Percentiles rank a stretch among this genome's conserved stretches.
Evolutionary conservation across 2,329 filamentous ascomycete species (phyloP).

Genomic region (Diaporthe helianthi): DNA sequence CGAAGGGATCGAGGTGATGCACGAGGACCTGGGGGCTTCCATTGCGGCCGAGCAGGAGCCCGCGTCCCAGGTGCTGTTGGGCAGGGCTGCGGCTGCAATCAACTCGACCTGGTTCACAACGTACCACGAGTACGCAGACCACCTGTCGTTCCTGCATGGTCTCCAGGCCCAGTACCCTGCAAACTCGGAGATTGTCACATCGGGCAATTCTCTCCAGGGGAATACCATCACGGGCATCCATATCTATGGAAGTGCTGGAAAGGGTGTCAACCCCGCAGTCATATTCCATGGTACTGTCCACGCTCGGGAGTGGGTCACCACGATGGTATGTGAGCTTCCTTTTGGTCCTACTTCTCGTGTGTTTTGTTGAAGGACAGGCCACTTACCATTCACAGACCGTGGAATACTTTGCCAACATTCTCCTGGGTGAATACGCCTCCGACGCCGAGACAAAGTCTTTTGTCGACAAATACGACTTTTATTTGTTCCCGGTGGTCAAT

Average conservation of each 20-base stretch:
- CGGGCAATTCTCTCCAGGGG: slow-evolving; percentile 55
- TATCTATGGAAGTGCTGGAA: slow-evolving; percentile 55
- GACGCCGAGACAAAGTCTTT: slow-evolving; percentile 41
- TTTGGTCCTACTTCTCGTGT: neutral
- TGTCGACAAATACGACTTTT: slow-evolving; percentile 70
- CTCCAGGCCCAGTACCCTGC: slow-evolving; percentile 51
- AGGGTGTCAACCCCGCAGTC: slow-evolving; percentile 57
- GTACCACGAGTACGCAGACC: slow-evolving; percentile 61
- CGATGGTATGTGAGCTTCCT: slow-evolving; percentile 49
- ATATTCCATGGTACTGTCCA: slow-evolving; percentile 66
- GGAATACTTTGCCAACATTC: slow-evolving; percentile 59
- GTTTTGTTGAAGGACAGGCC: neutral
- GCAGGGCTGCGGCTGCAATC: slow-evolving; percentile 31
- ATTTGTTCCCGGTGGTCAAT: slow-evolving; percentile 69
- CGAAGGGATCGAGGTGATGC: slow-evolving; percentile 44
- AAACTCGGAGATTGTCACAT: slow-evolving; percentile 56
- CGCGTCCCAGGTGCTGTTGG: slow-evolving; percentile 37
- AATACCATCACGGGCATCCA: slow-evolving; percentile 68
- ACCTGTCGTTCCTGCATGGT: slow-evolving; percentile 55
- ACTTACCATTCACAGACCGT: slow-evolving; percentile 42
- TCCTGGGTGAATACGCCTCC: slow-evolving; percentile 54
- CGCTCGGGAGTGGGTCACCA: slow-evolving; percentile 66
- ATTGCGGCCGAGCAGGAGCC: slow-evolving; percentile 44
- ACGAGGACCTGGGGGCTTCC: slow-evolving; percentile 48
- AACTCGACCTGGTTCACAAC: slow-evolving; percentile 56